phyloP scores from a whole-genome alignment of 805 yeast genomes.

The Candida coquimbonensis region DNA sequence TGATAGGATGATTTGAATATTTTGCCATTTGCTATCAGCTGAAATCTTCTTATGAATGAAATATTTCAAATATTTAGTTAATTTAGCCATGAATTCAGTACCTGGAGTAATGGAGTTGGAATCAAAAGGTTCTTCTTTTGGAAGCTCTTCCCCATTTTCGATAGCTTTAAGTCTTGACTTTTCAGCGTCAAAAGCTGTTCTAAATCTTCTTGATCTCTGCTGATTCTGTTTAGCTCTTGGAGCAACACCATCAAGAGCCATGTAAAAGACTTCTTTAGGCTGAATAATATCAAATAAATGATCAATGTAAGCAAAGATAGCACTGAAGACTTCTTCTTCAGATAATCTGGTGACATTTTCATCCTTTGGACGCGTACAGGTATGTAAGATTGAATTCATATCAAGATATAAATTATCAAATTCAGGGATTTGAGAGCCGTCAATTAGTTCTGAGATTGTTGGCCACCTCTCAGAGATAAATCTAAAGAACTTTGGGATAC shows the following conservation, averaged over 20 bases:
- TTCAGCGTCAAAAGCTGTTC: slow-evolving; percentile 92
- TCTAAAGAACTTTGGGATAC: slow-evolving; percentile 95
- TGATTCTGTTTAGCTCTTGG: slow-evolving; percentile 99
- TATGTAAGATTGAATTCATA: slow-evolving; percentile 95
- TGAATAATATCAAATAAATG: slow-evolving; percentile 82
- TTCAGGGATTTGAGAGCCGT: slow-evolving; percentile 79
- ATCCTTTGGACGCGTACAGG: slow-evolving; percentile 83
- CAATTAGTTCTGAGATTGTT: slow-evolving; percentile 77
- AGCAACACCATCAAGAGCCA: slow-evolving; percentile 99
- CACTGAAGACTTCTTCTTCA: slow-evolving; percentile 87
- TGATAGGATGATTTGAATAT: slow-evolving; percentile 80
- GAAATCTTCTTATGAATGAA: slow-evolving; percentile 90
- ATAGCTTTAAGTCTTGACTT: slow-evolving; percentile 67
- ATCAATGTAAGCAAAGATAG: slow-evolving; percentile 92
- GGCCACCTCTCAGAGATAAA: slow-evolving; percentile 99
- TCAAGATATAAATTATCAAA: slow-evolving; percentile 92
- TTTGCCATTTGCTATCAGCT: slow-evolving; percentile 90
- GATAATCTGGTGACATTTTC: slow-evolving; percentile 59
- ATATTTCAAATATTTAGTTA: slow-evolving; percentile 76
- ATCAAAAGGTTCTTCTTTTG: slow-evolving; percentile 83
- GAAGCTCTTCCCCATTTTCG: slow-evolving; percentile 63
- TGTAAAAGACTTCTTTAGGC: slow-evolving; percentile 80
- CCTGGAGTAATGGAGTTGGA: slow-evolving; percentile 96
- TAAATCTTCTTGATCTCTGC: slow-evolving; percentile 91
- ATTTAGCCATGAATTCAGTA: slow-evolving; percentile 91